Conservation (phyloP, 345 rosid genomes). For the Pistacia vera region DNA sequence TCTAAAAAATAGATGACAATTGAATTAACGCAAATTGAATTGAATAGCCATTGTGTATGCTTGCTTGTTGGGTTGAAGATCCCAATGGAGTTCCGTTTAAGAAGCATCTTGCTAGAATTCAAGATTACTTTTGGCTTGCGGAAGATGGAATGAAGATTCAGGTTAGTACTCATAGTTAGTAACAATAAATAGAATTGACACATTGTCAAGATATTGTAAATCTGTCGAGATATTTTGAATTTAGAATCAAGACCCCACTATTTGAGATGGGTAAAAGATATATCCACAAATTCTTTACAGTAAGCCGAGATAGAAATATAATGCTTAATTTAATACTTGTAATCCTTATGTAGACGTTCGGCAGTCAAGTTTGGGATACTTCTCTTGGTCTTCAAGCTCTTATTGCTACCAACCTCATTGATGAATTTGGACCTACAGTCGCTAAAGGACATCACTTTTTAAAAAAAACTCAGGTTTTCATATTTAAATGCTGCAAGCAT, state of each 20-base stretch:
- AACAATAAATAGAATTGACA: too few relatives aligned
- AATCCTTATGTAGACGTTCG: slow-evolving; percentile 42
- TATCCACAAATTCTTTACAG: too few relatives aligned
- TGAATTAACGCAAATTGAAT: not conserved
- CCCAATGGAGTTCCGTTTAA: slow-evolving; percentile 53
- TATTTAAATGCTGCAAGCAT: too few relatives aligned
- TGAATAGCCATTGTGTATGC: slow-evolving; percentile 44
- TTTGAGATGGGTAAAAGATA: too few relatives aligned
- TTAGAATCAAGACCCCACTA: too few relatives aligned
- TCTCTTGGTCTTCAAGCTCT: slow-evolving; percentile 46
- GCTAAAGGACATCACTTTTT: slow-evolving; percentile 45
- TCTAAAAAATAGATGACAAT: not conserved
- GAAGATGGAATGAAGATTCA: slow-evolving; percentile 78
- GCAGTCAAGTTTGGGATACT: slow-evolving; percentile 72
- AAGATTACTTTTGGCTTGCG: slow-evolving; percentile 63
- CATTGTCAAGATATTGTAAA: too few relatives aligned
- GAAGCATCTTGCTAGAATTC: slow-evolving; percentile 55
- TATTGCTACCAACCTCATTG: slow-evolving; percentile 35
- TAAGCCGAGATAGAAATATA: too few relatives aligned
- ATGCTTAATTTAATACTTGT: too few relatives aligned
- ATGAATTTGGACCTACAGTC: slow-evolving; percentile 39
- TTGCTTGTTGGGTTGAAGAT: slow-evolving; percentile 77
- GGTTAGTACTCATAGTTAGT: slow-evolving; percentile 20
- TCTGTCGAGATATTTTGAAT: too few relatives aligned
- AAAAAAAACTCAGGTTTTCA: slow-evolving; percentile 54